These are phyloP conservation scores for Leccinum obscurum DNA, from an alignment of 768 basidiomycete species.

Conservation along the genomic window DNA sequence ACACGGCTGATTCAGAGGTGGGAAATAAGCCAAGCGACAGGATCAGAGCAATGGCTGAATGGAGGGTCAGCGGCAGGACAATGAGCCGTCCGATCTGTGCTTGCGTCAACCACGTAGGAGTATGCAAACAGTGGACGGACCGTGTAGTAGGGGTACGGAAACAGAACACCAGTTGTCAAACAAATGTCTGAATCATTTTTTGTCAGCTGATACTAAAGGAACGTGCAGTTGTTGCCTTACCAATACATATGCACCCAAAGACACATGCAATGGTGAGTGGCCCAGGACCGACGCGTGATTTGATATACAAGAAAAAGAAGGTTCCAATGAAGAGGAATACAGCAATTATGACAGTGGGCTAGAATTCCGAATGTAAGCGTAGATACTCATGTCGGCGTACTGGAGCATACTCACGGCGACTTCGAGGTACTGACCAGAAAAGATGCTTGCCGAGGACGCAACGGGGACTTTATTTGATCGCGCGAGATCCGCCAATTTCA, in stretches of 20 bases:
- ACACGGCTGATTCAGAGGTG: constrained; percentile 57
- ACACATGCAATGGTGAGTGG: constrained; percentile 58
- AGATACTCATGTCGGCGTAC: background rate
- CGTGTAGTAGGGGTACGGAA: constrained; percentile 64
- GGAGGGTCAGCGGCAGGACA: constrained; percentile 57
- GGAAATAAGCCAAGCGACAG: constrained; percentile 62
- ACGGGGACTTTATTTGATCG: constrained; percentile 43
- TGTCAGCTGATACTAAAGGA: background rate
- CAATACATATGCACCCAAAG: constrained; percentile 60
- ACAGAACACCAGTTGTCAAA: constrained; percentile 56
- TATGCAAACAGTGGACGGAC: constrained; percentile 26
- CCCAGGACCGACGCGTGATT: constrained; percentile 59
- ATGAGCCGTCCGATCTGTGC: constrained; percentile 50
- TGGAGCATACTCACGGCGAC: constrained; percentile 30
- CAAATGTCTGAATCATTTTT: constrained; percentile 47
- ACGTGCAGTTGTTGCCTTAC: constrained; percentile 33
- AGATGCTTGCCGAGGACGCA: constrained; percentile 39
- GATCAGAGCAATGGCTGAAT: constrained; percentile 55
- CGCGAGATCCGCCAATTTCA: constrained; percentile 59
- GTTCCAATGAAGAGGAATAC: constrained; percentile 66
- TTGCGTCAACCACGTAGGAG: constrained; percentile 1
- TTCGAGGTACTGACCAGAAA: constrained; percentile 60
- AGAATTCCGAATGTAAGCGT: background rate
- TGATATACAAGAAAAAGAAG: constrained; percentile 56
- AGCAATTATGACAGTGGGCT: constrained; percentile 60